These are phyloP conservation scores for Tricharina praecox DNA, from an alignment of 495 filamentous ascomycete species.

Conservation along the genomic window DNA sequence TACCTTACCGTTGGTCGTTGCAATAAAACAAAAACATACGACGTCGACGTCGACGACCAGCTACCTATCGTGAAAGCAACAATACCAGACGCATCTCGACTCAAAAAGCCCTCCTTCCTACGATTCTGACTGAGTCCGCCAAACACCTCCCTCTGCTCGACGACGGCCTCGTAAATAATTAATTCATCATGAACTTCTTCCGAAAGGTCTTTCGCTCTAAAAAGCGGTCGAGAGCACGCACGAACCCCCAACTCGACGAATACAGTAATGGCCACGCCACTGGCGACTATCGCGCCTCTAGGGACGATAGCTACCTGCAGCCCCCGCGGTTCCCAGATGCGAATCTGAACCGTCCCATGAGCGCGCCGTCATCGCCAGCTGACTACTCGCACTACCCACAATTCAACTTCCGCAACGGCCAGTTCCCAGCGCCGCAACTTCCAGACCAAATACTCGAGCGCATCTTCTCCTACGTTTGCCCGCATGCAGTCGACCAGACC, in stretches of 20 bases:
- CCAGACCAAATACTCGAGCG: constrained; percentile 46
- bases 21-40: too few species aligned
- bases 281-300: constrained; percentile 1
- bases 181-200: constrained; percentile 8
- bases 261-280: constrained; percentile 1
- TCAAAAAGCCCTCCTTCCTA: neutral
- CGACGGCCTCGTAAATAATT: too few species aligned
- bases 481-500: constrained; percentile 57
- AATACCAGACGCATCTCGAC: too few species aligned
- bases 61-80: too few species aligned
- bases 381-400: neutral
- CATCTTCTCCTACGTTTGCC: constrained; percentile 71
- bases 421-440: constrained; percentile 30
- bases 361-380: neutral
- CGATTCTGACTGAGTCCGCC: neutral
- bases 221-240: constrained; percentile 1
- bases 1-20: too few species aligned
- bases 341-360: constrained; percentile 4
- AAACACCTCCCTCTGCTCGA: too few species aligned
- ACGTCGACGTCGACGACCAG: too few species aligned
- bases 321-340: constrained; percentile 1
- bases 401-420: neutral
- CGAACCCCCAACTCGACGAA: neutral
- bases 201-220: constrained; percentile 7
- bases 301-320: constrained; percentile 3